Evolutionary conservation across 768 basidiomycete genomes (phyloP), one percentile per base, ranked within the genome.

Genomic region (Fibroporia radiculosa): DNA sequence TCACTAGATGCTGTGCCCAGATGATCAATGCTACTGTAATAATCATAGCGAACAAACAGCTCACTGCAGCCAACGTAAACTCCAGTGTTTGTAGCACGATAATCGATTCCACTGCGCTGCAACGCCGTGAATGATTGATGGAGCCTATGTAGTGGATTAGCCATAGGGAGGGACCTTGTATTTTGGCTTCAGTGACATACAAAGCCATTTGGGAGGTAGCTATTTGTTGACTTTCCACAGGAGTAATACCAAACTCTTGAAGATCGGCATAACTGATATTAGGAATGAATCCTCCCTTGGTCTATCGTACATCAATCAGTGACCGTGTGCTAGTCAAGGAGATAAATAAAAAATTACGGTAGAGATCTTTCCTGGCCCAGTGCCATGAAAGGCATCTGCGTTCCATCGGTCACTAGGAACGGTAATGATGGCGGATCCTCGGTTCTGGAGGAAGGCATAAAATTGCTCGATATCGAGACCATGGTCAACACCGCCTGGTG

Each of bases 111-210:
- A 37, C 54, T 42, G 27, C 48, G 33, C 20, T 49, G 43, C 3
- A 55, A 51, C 10, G 53, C 53, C 29, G 45, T 42, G 40, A 55
- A 55, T 22, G 53, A 47, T 24, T 49, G 53, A 26, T 55, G 47
- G 23, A 55, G 43, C 18, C 50, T 45, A 25, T 43, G 39, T 28
- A 28, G 13, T 7, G n/a, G 14, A 6, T 44, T 35, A 20, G 18
- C 11, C 35, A 10, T 8, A 8, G 13, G 18, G 13, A 19, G 18
- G 10, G 8, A 37, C 18, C 7, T 37, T 19, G 18, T 11, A 37
- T 12, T 11, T 19, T 8, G 5, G 13, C 10, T n/a, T n/a, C n/a
- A n/a, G n/a, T n/a, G 19, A 44, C 31, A 18, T 44, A 44, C 42
- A 24, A 33, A 7, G 22, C 42, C 10, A 35, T 36, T 16, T 52